Percentiles rank a stretch among this genome's conserved stretches.
These are phyloP conservation scores for Kwoniella sp. DNA, from an alignment of 768 basidiomycete species.

Conservation along the genomic window DNA sequence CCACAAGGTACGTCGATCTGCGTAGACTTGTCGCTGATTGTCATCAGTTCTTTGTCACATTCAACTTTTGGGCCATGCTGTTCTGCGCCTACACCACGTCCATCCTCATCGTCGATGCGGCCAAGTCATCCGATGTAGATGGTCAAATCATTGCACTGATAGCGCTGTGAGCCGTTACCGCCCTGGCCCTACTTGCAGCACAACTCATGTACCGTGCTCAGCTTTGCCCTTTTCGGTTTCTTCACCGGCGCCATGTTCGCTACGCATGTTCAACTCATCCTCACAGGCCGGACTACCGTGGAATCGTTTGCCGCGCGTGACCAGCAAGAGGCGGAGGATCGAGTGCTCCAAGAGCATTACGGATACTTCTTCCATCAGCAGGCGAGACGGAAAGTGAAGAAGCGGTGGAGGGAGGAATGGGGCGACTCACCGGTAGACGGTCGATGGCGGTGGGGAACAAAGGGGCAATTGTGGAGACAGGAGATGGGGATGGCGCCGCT, in stretches of 20 bases:
- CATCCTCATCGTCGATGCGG: constrained; percentile 57
- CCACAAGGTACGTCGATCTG: constrained; percentile 63
- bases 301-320: constrained; percentile 62
- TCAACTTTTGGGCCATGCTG: constrained; percentile 61
- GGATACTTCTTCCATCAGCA: constrained; percentile 56
- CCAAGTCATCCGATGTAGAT: constrained; percentile 53
- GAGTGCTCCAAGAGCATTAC: constrained; percentile 56
- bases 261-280: constrained; percentile 62
- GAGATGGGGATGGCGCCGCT: constrained; percentile 69
- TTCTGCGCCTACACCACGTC: constrained; percentile 64
- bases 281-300: constrained; percentile 69
- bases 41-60: constrained; percentile 74
- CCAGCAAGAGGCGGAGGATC: constrained; percentile 65
- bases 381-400: constrained; percentile 38
- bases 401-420: constrained; percentile 75
- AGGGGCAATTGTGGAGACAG: constrained; percentile 64
- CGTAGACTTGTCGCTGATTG: constrained; percentile 1
- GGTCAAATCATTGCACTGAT: constrained; percentile 68
- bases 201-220: constrained; percentile 51
- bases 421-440: constrained; percentile 70
- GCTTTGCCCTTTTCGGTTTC: constrained; percentile 65
- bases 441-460: constrained; percentile 75
- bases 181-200: background rate
- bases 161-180: constrained; percentile 60
- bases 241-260: constrained; percentile 62